Conservation (phyloP, 2,329 filamentous ascomycete species). For the Claviceps cyperi region DNA sequence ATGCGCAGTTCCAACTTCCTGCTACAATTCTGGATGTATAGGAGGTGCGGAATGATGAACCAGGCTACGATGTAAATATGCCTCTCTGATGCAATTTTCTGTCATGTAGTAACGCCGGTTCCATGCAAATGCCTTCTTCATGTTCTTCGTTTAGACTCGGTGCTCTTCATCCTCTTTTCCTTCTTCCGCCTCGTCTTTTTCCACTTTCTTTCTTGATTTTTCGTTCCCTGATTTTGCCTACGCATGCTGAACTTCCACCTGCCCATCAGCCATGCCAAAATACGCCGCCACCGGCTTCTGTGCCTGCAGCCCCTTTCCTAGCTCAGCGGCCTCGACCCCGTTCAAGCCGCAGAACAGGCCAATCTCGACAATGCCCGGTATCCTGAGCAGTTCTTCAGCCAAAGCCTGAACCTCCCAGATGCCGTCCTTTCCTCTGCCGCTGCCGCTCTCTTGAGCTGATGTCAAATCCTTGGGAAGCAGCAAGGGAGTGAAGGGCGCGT, state of each 20-base stretch:
- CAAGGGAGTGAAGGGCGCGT: constrained; percentile 73
- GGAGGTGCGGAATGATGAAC: too few species aligned
- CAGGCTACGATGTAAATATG: too few species aligned
- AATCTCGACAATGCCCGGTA: constrained; percentile 81
- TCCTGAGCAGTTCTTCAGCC: constrained; percentile 58
- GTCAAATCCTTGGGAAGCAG: constrained; percentile 43
- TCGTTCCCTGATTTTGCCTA: neutral
- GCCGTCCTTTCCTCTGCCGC: constrained; percentile 31
- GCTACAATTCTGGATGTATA: too few species aligned
- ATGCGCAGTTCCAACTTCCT: too few species aligned
- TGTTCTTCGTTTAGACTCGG: neutral
- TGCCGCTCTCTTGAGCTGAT: constrained; percentile 29
- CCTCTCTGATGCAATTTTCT: neutral
- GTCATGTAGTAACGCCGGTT: neutral
- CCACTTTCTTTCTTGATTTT: neutral
- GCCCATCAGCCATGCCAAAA: constrained; percentile 76
- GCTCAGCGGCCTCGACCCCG: constrained; percentile 45
- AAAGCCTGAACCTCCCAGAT: constrained; percentile 70
- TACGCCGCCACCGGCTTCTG: constrained; percentile 91
- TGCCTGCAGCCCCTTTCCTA: constrained; percentile 48
- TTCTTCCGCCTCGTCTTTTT: neutral
- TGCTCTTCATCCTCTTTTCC: neutral
- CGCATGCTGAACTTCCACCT: constrained; percentile 27
- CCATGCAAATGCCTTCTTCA: neutral
- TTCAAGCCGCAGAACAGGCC: constrained; percentile 79